phyloP scores from a whole-genome alignment of 1,284 basidiomycete genomes.

The Mycena sp. region DNA sequence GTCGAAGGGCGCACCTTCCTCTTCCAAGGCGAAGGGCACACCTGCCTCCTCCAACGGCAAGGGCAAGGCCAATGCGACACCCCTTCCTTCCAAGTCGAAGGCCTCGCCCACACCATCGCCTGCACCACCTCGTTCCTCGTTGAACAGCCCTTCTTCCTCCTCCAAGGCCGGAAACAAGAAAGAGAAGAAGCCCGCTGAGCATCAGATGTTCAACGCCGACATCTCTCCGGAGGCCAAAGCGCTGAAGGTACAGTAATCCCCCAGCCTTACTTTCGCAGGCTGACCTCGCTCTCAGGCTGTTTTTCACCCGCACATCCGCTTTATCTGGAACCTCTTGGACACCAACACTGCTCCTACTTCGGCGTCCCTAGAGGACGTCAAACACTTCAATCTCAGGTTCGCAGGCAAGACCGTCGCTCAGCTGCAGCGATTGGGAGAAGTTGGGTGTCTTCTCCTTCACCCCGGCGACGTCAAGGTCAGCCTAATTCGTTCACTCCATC shows the following conservation, averaged over 20 bases:
- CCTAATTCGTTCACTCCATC: background rate
- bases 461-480: slow-evolving; percentile 17
- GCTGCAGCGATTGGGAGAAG: background rate
- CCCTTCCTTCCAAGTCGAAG: too few species aligned
- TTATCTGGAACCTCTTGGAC: slow-evolving; percentile 2
- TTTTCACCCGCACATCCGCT: slow-evolving; percentile 5
- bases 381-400: slow-evolving; percentile 11
- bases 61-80: too few species aligned
- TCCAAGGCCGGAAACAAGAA: background rate
- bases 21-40: too few species aligned
- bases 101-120: slow-evolving; percentile 4
- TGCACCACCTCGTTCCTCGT: slow-evolving; percentile 1
- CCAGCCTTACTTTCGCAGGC: background rate
- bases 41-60: too few species aligned
- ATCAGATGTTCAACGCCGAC: slow-evolving; percentile 12
- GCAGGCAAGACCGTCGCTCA: slow-evolving; percentile 7
- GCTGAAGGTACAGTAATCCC: slow-evolving; percentile 14
- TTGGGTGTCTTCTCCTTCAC: background rate
- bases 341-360: background rate
- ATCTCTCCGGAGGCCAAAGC: background rate
- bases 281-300: background rate
- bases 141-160: background rate
- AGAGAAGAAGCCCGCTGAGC: slow-evolving; percentile 1
- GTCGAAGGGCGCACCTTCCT: too few species aligned
- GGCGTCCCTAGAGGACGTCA: background rate